Evolutionary conservation across 2,329 filamentous ascomycete species (phyloP).

Genomic region (Fusarium protoensiforme): DNA sequence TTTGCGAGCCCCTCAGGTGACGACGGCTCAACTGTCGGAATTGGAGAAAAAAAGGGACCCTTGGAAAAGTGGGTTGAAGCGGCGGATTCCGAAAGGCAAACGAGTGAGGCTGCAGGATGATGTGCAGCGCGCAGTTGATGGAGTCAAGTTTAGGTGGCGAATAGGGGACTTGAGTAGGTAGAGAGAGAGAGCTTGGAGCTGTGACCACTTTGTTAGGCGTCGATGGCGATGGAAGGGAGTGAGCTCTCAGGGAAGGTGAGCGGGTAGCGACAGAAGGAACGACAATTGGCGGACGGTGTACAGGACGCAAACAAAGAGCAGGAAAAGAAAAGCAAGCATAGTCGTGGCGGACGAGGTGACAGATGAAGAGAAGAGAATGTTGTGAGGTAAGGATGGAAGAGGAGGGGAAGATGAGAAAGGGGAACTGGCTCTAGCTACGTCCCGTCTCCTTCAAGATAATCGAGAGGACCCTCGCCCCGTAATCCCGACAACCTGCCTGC

Average conservation of each 20-base stretch:
- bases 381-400: conserved; percentile 23
- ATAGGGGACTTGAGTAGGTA: conserved; percentile 11
- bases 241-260: conserved; percentile 23
- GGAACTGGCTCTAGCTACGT: neutral
- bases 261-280: conserved; percentile 26
- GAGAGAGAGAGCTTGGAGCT: conserved; percentile 10
- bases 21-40: conserved; percentile 21
- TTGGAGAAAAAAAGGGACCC: conserved; percentile 10
- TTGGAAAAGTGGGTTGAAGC: conserved; percentile 12
- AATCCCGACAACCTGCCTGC: conserved; percentile 7
- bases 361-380: neutral
- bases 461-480: conserved; percentile 19
- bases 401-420: conserved; percentile 16
- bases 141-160: neutral
- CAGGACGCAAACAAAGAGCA: conserved; percentile 28
- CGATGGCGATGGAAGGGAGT: neutral
- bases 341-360: conserved; percentile 16
- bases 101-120: conserved; percentile 8
- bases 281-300: conserved; percentile 33
- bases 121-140: conserved; percentile 2
- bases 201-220: conserved; percentile 4
- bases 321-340: conserved; percentile 36
- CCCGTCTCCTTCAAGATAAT: conserved; percentile 5
- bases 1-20: conserved; percentile 1
- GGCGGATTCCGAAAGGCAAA: neutral